Evolutionary conservation across 345 rosid genomes (phyloP).

Genomic region (Gossypium ekmanianum): DNA sequence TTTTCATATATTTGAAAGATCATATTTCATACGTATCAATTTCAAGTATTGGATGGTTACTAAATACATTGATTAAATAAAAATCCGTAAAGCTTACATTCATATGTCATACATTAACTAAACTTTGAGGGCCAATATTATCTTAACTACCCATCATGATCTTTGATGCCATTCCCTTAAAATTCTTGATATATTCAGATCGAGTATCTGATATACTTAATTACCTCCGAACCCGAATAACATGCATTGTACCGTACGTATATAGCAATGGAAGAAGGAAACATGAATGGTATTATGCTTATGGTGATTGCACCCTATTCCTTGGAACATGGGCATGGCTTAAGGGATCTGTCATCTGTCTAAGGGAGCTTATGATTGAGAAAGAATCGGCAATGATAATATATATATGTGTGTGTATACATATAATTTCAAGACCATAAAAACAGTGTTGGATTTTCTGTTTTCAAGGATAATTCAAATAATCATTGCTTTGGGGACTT

Average conservation of each 20-base stretch:
- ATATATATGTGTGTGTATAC: neutral
- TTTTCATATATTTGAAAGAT: no score
- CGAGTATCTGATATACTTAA: no score
- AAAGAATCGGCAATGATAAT: no score
- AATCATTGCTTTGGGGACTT: neutral
- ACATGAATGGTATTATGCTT: constrained; percentile 5
- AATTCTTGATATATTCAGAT: no score
- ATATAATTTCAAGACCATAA: neutral
- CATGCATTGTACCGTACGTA: neutral
- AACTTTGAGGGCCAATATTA: neutral
- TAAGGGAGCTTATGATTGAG: neutral
- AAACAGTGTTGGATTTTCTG: neutral
- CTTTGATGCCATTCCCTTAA: neutral
- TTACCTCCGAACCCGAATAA: no score
- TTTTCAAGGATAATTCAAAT: neutral
- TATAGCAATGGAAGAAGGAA: neutral
- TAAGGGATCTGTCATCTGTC: neutral
- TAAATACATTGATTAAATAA: no score
- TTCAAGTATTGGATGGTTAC: no score
- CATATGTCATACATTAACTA: no score
- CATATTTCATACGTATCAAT: no score
- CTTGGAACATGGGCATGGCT: neutral
- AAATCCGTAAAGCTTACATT: no score
- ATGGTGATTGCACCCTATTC: constrained; percentile 14
- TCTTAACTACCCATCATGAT: neutral